Base-by-base conservation (phyloP, 208 protist genomes). In the Leishmania tropica region DNA sequence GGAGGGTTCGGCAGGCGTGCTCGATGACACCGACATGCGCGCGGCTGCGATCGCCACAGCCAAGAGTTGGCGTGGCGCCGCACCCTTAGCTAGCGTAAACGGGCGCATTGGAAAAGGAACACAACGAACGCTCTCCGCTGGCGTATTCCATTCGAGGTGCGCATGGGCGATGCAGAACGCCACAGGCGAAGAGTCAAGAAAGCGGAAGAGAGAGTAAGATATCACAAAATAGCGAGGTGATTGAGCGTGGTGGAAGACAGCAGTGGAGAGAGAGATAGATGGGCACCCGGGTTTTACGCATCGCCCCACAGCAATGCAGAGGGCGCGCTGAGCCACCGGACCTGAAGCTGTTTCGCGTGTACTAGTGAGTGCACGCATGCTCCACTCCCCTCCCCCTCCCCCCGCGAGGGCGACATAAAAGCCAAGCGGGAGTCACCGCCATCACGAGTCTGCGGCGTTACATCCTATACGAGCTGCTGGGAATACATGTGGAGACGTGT, bases 101-200 rank as follows among this genome's bases (percentile, higher is more conserved):
- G 74, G 48, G 19, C 80, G 80, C 80, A 83, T 83, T 54, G 7
- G 40, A 28, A 24, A 42, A 10, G 65, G 37, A 13, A 71, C 24
- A 10, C 56, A 47, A 45, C 19, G 17, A 51, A 4, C 17, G 37
- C 19, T 24, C 24, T 73, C 2, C 21, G 68, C 68, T 35, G 42
- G 10, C 8, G 42, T 2, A 53, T n/a, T 19, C 42, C 42, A 13
- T n/a, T 21, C 3, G 42, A 40, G 60, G 31, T 67, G 60, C 6
- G 60, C 8, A 37, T 31, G 31, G n/a, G 60, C n/a, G 4, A 40
- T 1, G 0, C n/a, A n/a, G n/a, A 67, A 19, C 6, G 53, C 1
- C 24, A 40, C 10, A 6, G n/a, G 28, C 37, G 60, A 67, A 37
- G 11, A 24, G 28, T 11, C 17, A 62, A 28, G 8, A 73, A 5